Evolutionary conservation across 2,329 filamentous ascomycete species (phyloP), one percentile per base, ranked within the genome.

Genomic region (Scortechinia acanthostroma): DNA sequence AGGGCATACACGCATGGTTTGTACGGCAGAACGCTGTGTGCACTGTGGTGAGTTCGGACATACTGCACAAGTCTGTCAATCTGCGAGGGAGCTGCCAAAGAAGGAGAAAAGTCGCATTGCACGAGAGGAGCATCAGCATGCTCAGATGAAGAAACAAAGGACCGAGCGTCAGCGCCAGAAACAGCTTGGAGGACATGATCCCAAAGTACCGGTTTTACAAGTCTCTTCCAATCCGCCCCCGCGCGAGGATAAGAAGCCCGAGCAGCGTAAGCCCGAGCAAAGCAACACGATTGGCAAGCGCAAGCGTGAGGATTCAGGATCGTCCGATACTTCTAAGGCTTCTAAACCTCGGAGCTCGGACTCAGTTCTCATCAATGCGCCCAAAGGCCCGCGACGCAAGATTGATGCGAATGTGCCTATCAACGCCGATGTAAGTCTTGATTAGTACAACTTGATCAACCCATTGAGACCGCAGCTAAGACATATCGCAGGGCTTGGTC

Each of bases 11-110:
- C 62, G 58, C 28, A 46, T 47, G 6, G 46, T 53, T 44, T 73
- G 70, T 49, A 56, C 51, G n/a, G 59, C 57, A 20, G 57, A 61
- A 42, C 62, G 68, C 35, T 73, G 70, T 46, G 28, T 60, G 17
- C 56, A 62, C 44, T 73, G 70, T 49, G 69, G 70, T 17, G 53
- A 59, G 44, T 55, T 67, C 42, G 70, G 69, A 3, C 70, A 73
- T 53, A 28, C 47, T 21, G 48, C 58, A 17, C 49, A 49, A 22
- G 49, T 46, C 6, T 73, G 69, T 52, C 60, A 37, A 23, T 55
- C 58, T 17, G 53, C 53, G 1, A 57, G 53, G 19, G 37, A 52
- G 25, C 52, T 72, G n/a, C 52, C 59, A 17, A 64, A 60, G 46
- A 52, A 54, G 21, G 58, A 67, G 43, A 64, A 61, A 47, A 48